A percentile compares a stretch with the other conserved stretches of the same genome.
Evolutionary conservation across 2,329 filamentous ascomycete species (phyloP).

Genomic region (Celoporthe dispersa): DNA sequence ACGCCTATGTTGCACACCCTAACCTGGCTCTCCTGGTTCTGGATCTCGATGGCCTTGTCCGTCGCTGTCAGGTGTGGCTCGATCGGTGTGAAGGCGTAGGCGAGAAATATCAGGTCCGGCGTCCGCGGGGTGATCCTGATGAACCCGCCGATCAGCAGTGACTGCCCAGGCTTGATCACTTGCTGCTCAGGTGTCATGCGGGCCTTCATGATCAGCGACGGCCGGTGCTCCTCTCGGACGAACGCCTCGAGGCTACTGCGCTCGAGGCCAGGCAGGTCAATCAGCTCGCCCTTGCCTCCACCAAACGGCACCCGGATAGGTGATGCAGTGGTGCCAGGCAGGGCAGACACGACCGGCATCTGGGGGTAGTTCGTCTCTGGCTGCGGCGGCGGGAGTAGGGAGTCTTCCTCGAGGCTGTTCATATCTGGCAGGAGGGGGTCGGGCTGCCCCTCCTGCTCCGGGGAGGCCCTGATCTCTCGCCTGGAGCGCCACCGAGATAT

Average conservation of each 20-base stretch:
- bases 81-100: conserved; percentile 87
- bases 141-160: conserved; percentile 82
- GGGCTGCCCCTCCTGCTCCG: conserved; percentile 35
- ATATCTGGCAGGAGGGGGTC: conserved; percentile 27
- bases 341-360: conserved; percentile 83
- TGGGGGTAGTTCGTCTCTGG: conserved; percentile 75
- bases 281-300: conserved; percentile 82
- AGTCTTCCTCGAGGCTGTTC: conserved; percentile 44
- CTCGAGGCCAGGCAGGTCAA: conserved; percentile 86
- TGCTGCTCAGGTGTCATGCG: conserved; percentile 75
- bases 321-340: conserved; percentile 92
- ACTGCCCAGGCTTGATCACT: conserved; percentile 75
- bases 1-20: conserved; percentile 67
- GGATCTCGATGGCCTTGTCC: conserved; percentile 76
- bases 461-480: conserved; percentile 33
- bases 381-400: conserved; percentile 77
- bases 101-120: conserved; percentile 68
- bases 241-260: conserved; percentile 74
- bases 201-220: conserved; percentile 76
- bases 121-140: conserved; percentile 82
- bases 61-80: conserved; percentile 77
- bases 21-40: conserved; percentile 64
- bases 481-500: conserved; percentile 40
- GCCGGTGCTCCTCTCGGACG: conserved; percentile 68
- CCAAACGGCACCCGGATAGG: conserved; percentile 94